Base-by-base conservation (phyloP, 805 yeast species). In the Hanseniaspora lindneri region DNA sequence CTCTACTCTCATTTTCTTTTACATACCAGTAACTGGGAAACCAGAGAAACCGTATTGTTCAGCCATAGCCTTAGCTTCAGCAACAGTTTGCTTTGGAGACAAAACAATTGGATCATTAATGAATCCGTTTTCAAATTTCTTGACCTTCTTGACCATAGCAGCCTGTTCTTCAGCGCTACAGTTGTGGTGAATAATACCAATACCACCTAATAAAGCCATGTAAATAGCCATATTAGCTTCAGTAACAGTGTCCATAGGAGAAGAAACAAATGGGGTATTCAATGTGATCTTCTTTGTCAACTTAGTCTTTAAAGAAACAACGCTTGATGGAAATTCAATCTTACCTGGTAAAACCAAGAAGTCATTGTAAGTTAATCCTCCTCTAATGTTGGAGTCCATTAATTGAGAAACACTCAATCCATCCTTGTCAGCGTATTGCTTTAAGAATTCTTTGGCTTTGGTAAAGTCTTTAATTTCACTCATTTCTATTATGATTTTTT, bases 221-320 rank as follows among this genome's bases (percentile, higher is more conserved):
- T 87, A 80, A 59, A 92, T 89, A 56, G 98, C 98, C 98, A 92
- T 92, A 53, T 80, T 84, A 54, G 87, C 71, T 74, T 92, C 98
- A 51, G 98, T 92, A 56, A 92, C 98, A 43, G 98, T 92, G 71
- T 92, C 98, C 98, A 92, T 92, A 58, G 98, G 98, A 60, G 97
- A 86, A 19, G 97, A 89, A 52, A 92, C 89, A 57, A 92, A 86
- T 51, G 98, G 98, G 41, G 95, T 73, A 73, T 83, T 87, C 68
- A 92, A 74, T 49, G 92, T 68, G 73, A 92, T 92, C 62, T 81
- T 83, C 73, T 83, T 88, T 63, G 98, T 89, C 67, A 92, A 73
- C 67, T 76, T 83, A 55, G 95, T 75, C 58, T 88, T 95, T 64
- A 89, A 73, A 43, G 71, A 68, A 53, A 92, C 96, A 20, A 58